Percentiles rank a stretch among this genome's conserved stretches.
phyloP scores from a whole-genome alignment of 1,284 basidiomycete species.

The Volvariella surrecta region DNA sequence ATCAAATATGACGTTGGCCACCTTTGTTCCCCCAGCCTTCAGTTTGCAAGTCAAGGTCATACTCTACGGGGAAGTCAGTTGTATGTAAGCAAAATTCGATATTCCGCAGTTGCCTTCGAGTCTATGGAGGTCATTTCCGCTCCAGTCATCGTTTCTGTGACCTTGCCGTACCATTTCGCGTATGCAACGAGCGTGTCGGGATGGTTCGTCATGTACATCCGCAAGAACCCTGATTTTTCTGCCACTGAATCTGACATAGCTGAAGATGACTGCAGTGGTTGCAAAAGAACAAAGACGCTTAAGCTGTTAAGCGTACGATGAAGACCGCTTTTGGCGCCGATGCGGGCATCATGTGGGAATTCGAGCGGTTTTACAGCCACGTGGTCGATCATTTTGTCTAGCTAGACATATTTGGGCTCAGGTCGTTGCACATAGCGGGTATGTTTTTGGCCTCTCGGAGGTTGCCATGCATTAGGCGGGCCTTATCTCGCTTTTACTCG shows the following conservation, averaged over 20 bases:
- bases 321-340: no score
- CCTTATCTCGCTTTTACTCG: constrained; percentile 7
- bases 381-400: no score
- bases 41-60: constrained; percentile 62
- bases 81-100: background rate
- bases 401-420: no score
- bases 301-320: background rate
- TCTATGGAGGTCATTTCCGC: constrained; percentile 64
- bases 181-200: constrained; percentile 76
- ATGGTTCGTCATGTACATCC: constrained; percentile 77
- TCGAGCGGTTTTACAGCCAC: no score
- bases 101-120: constrained; percentile 35
- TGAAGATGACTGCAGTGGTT: background rate
- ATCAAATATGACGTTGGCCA: constrained; percentile 49
- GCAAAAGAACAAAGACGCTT: background rate
- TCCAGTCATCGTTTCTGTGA: constrained; percentile 40
- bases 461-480: background rate
- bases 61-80: constrained; percentile 29
- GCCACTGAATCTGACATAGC: constrained; percentile 55
- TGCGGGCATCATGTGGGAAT: no score
- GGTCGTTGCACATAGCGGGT: no score
- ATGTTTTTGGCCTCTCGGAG: no score
- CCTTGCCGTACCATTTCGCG: constrained; percentile 65
- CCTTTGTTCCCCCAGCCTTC: constrained; percentile 37
- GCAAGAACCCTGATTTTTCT: constrained; percentile 64